Evolutionary conservation across 1,284 basidiomycete species (phyloP), one percentile per base, ranked within the genome.

Genomic region (Entoloma clypeatum): DNA sequence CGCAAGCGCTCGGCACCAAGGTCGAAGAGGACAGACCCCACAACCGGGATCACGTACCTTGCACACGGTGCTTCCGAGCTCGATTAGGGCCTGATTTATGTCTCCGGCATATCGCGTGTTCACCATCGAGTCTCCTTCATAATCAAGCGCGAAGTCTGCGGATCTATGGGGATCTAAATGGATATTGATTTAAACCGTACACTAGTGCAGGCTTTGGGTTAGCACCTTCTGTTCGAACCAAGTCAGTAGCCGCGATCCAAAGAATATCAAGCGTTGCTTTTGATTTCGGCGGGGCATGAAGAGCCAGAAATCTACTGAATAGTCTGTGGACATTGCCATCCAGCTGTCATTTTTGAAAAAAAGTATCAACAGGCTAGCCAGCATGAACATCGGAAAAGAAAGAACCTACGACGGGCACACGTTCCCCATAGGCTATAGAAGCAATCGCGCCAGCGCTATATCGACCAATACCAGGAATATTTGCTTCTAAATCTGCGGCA

Each of bases 281-380:
- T 14, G 76, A 71, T 55, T 92, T 89, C 14, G 89, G 87, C 6
- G 79, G 74, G 1, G 89, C 83, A 59, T 95, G 77, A 2, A 96
- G 63, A 1, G 89, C 90, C 16, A 95, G 70, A 22, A 95, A 60
- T 21, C 93, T 78, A 50, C 87, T 84, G 18, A 93, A 65, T 10
- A 94, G 70, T 40, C 90, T 77, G 57, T 90, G 82, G 5, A 96
- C 87, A 59, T 97, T 97, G 18, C 93, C 93, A 58, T 97, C 93
- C 33, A 96, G 71, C 88, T 92, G 26, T 16, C 22, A 24, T 13
- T 21, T 37, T 36, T 19, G 31, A 27, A 21, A 14, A 10, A 16
- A 34, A 39, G 18, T 21, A 47, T 33, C 28, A 33, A 9, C 25
- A 19, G 30, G 36, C n/a, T 21, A 21, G 34, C 19, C 24, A 11